Conservation (phyloP, 208 protist genomes). For the Acanthamoeba castellanii region DNA sequence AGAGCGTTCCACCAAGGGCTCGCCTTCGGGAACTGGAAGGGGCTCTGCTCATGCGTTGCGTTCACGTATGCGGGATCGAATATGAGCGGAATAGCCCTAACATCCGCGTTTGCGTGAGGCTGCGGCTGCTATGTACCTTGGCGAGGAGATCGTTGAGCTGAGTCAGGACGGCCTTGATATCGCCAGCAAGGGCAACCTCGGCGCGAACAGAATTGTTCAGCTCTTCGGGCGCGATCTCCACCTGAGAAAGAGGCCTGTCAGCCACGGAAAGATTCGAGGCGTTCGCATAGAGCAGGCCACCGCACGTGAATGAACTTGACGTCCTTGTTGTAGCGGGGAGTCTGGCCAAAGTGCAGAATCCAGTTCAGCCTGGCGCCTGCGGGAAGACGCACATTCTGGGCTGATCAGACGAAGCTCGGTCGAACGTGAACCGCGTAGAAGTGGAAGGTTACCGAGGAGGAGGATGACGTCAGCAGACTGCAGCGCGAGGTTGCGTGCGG, state of each 20-base stretch:
- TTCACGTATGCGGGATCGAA: too few relatives aligned
- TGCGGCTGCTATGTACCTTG: neutral
- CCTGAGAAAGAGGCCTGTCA: neutral
- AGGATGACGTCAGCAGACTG: slow-evolving; percentile 76
- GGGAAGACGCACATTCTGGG: neutral
- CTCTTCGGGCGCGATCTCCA: slow-evolving; percentile 66
- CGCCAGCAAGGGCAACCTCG: slow-evolving; percentile 48
- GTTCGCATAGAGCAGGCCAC: neutral
- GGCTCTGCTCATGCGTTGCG: neutral
- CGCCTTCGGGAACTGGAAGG: neutral
- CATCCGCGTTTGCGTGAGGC: too few relatives aligned
- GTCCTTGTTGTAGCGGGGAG: slow-evolving; percentile 70
- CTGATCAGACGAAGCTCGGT: neutral
- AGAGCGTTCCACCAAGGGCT: slow-evolving; percentile 20
- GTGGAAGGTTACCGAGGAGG: slow-evolving; percentile 43
- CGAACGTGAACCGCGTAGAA: too few relatives aligned
- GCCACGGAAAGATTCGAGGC: neutral
- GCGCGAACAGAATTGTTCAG: slow-evolving; percentile 10
- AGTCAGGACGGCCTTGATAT: slow-evolving; percentile 25
- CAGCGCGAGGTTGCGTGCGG: slow-evolving; percentile 71
- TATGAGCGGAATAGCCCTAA: too few relatives aligned
- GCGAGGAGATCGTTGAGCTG: slow-evolving; percentile 61
- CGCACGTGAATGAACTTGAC: slow-evolving; percentile 77
- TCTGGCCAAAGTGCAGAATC: slow-evolving; percentile 81
- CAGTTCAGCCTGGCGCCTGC: slow-evolving; percentile 71